Evolutionary conservation across 2,329 filamentous ascomycete species (phyloP), one percentile per base, ranked within the genome.

Genomic region (Neopestalotiopsis rosae): DNA sequence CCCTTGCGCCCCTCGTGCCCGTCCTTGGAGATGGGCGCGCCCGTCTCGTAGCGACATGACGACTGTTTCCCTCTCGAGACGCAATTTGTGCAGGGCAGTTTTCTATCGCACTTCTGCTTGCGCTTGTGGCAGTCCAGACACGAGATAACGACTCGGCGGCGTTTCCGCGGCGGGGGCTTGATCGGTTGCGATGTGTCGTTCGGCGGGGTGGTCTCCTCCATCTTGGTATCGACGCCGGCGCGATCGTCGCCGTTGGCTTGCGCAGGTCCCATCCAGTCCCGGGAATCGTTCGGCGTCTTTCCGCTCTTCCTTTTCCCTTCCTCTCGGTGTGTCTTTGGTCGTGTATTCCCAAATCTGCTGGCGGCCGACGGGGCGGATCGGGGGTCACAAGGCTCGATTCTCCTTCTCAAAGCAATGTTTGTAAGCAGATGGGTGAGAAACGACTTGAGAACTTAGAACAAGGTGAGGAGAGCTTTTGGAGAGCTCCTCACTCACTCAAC

Each of bases 121-220:
- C 89, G 83, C 70, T 89, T 82, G 77, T 91, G 89, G 72, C 89
- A 91, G 75, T 91, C 89, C 12, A 85, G 88, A 73, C 89, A 91
- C 7, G 88, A 90, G 68, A 91, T 88, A 59, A 90, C 87, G 57
- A 88, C 82, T 52, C 89, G 84, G 74, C 87, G 85, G 72, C 89
- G 83, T 78, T 90, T 90, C 68, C 86, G 84, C 4, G 85, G 83
- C 20, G 84, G 83, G 56, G 78, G 80, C 70, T 78, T 80, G 38
- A 69, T 64, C 17, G 66, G 32, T n/a, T 59, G 30, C 28, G 65
- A 42, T n/a, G n/a, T 34, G 65, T 61, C 56, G 52, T 61, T 67
- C 30, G 65, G 65, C 65, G 56, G 65, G 42, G 66, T 67, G 59
- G n/a, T 56, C 30, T 67, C 45, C 14, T 52, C 45, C 57, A 38